Conservation (phyloP, 768 basidiomycete genomes). For the Tricholoma furcatifolium region DNA sequence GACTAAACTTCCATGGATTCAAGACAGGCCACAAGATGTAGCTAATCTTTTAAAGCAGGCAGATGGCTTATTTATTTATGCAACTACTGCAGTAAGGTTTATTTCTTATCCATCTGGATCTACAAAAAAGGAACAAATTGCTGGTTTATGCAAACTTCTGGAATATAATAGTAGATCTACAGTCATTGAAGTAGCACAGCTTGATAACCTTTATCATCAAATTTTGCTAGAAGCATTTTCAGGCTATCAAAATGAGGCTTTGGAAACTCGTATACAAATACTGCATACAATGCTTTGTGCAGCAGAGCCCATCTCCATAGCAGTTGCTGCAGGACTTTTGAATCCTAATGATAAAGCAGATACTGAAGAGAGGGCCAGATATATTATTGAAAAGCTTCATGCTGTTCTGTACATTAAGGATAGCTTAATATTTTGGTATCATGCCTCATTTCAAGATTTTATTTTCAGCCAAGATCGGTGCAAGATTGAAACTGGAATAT, state of each 20-base stretch:
- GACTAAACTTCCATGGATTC: background rate
- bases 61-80: background rate
- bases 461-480: constrained; percentile 9
- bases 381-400: constrained; percentile 13
- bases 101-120: background rate
- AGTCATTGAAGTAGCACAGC: background rate
- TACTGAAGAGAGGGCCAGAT: background rate
- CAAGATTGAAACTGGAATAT: too few relatives aligned
- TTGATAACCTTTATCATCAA: background rate
- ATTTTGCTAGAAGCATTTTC: background rate
- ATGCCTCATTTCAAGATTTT: constrained; percentile 23
- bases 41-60: background rate
- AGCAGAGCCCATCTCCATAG: constrained; percentile 12
- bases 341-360: background rate
- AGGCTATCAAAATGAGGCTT: background rate
- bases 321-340: constrained; percentile 14
- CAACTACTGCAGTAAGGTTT: background rate
- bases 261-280: constrained; percentile 8
- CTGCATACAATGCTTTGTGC: constrained; percentile 23
- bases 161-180: background rate
- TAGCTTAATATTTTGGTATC: constrained; percentile 17
- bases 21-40: background rate
- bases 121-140: background rate
- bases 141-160: background rate
- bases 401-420: constrained; percentile 21